Conservation (phyloP, 352 stramenopile species). For the Pythium guiyangense region DNA sequence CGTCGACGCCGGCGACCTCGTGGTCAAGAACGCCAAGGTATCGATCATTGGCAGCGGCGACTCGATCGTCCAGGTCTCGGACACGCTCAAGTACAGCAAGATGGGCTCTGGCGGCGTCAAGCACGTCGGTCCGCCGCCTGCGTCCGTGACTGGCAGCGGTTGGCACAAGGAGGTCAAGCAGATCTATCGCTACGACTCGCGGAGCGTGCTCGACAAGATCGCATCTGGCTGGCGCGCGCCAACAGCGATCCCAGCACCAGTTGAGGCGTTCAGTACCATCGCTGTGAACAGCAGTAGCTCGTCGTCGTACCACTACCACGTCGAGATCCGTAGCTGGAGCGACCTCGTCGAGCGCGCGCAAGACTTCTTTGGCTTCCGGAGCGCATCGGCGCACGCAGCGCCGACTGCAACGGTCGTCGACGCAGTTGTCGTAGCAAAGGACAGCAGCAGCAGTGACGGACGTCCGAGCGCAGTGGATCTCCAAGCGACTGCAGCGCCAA, state of each 20-base stretch:
- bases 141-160: background rate
- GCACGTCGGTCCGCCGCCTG: constrained; percentile 14
- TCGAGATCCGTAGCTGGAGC: constrained; percentile 14
- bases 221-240: background rate
- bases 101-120: constrained; percentile 15
- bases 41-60: constrained; percentile 18
- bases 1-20: constrained; percentile 18
- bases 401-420: background rate
- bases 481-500: background rate
- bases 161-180: constrained; percentile 4
- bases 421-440: too few relatives aligned
- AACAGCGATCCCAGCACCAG: constrained; percentile 5
- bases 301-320: background rate
- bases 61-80: constrained; percentile 10
- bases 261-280: constrained; percentile 12
- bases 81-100: constrained; percentile 5
- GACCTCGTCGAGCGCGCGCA: constrained; percentile 5
- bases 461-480: too few relatives aligned
- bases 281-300: background rate
- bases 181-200: background rate
- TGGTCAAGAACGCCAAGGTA: constrained; percentile 7
- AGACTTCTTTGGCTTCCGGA: constrained; percentile 7
- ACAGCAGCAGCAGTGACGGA: too few relatives aligned
- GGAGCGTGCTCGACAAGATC: constrained; percentile 6
- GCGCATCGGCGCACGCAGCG: background rate